phyloP scores from a whole-genome alignment of 768 basidiomycete genomes.

The Rhodotorula paludigena region DNA sequence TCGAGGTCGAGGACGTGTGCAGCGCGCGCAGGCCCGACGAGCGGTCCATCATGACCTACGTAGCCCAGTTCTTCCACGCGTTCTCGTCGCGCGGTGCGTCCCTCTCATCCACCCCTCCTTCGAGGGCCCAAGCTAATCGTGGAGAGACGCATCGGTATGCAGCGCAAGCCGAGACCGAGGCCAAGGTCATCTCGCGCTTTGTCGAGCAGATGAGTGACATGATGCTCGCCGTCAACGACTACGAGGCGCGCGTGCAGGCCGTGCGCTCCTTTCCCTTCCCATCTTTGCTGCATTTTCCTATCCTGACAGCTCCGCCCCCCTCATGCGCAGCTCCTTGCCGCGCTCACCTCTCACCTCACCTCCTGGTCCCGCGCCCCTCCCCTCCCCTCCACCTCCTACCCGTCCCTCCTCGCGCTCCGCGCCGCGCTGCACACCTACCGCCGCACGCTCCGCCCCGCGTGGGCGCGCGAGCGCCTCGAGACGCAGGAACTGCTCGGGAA shows the following conservation, averaged over 20 bases:
- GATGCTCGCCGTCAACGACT: conserved; percentile 82
- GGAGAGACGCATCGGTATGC: background rate
- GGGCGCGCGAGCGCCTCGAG: conserved; percentile 87
- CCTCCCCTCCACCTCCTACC: conserved; percentile 14
- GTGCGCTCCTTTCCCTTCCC: conserved; percentile 50
- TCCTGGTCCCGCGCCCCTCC: background rate
- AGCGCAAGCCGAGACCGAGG: conserved; percentile 95
- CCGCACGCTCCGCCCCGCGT: conserved; percentile 55
- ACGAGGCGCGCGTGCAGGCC: conserved; percentile 73
- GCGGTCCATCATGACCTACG: conserved; percentile 94
- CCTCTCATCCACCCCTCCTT: background rate
- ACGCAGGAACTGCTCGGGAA: conserved; percentile 82
- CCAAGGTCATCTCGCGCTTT: conserved; percentile 89
- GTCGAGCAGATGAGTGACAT: conserved; percentile 91
- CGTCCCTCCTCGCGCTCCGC: conserved; percentile 61
- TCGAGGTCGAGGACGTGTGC: conserved; percentile 93
- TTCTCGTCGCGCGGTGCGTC: conserved; percentile 88
- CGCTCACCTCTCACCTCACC: background rate
- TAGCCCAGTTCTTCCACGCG: conserved; percentile 95
- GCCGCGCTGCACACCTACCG: conserved; percentile 73
- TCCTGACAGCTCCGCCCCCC: conserved; percentile 9
- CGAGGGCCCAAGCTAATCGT: background rate
- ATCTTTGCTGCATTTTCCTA: background rate
- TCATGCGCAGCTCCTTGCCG: background rate
- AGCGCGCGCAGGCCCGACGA: conserved; percentile 86